A percentile compares a stretch with the other conserved stretches of the same genome.
phyloP scores from a whole-genome alignment of 441 rosid species.

The Croton setiger region DNA sequence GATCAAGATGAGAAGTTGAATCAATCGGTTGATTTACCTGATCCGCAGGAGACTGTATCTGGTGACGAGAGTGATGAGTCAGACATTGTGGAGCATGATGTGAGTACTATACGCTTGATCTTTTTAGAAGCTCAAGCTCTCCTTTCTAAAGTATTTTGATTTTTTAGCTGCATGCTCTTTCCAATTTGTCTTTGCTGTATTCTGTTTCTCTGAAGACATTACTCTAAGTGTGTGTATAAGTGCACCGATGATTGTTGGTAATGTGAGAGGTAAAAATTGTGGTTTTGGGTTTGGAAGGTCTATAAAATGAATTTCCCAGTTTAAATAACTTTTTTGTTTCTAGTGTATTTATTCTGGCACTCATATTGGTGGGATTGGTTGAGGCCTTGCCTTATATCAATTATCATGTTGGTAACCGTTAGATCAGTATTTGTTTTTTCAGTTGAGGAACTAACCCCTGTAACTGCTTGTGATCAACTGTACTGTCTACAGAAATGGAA shows the following conservation, averaged over 20 bases:
- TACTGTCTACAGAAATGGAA: neutral
- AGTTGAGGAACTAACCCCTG: neutral
- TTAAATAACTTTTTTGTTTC: neutral
- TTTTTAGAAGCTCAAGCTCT: constrained; percentile 9
- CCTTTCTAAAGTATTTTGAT: neutral
- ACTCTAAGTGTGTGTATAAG: neutral
- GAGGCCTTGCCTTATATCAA: neutral
- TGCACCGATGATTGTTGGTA: neutral
- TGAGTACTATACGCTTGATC: constrained; percentile 41
- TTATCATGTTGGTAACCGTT: neutral
- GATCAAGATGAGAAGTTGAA: constrained; percentile 40
- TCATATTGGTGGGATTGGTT: neutral
- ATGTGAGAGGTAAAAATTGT: neutral
- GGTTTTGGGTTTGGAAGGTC: neutral
- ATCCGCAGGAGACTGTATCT: constrained; percentile 41
- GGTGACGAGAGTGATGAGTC: constrained; percentile 76
- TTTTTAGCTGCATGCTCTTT: neutral
- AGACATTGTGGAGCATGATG: constrained; percentile 88
- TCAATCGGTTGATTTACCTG: constrained; percentile 34
- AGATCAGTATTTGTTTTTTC: neutral
- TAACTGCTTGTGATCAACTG: neutral
- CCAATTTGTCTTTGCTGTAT: neutral
- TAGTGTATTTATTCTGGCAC: neutral
- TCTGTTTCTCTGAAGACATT: neutral
- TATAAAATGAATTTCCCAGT: neutral